phyloP scores from a whole-genome alignment of 2,329 filamentous ascomycete genomes.

The Pseudopithomyces chartarum region DNA sequence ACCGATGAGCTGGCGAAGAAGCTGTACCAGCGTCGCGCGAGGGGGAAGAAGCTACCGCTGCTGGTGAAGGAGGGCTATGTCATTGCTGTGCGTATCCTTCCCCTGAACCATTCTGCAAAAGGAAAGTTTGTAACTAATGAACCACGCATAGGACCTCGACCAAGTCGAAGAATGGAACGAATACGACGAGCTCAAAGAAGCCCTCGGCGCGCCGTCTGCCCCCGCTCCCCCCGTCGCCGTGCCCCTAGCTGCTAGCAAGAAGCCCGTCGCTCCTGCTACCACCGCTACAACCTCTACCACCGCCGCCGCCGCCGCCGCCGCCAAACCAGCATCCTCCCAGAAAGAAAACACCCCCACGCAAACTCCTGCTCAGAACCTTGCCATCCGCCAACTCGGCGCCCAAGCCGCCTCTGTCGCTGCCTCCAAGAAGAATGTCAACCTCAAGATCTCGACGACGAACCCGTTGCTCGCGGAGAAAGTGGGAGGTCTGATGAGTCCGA shows the following conservation, averaged over 20 bases:
- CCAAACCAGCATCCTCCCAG: conserved; percentile 16
- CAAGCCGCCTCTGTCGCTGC: conserved; percentile 45
- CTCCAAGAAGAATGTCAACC: conserved; percentile 39
- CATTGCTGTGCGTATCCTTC: too few relatives aligned
- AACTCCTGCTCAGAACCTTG: conserved; percentile 39
- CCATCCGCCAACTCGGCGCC: conserved; percentile 42
- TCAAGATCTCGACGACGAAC: conserved; percentile 43
- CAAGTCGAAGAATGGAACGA: conserved; percentile 99
- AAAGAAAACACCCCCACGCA: conserved; percentile 33
- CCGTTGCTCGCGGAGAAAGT: conserved; percentile 41
- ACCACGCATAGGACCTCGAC: conserved; percentile 72
- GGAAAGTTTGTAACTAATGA: neutral
- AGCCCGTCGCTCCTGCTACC: neutral
- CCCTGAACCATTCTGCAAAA: too few relatives aligned
- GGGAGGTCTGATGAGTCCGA: conserved; percentile 24
- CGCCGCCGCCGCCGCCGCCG: conserved; percentile 18
- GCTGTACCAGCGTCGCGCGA: conserved; percentile 83
- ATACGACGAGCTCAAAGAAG: conserved; percentile 90
- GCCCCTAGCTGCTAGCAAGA: conserved; percentile 13
- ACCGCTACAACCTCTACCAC: neutral
- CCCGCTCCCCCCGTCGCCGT: conserved; percentile 41
- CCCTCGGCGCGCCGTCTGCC: conserved; percentile 61
- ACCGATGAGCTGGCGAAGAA: conserved; percentile 87
- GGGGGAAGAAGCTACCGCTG: conserved; percentile 86
- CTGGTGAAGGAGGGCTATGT: conserved; percentile 87